Percentiles rank a stretch among this genome's conserved stretches.
Conservation (phyloP, 1,284 basidiomycete genomes). For the Waitea zeae region DNA sequence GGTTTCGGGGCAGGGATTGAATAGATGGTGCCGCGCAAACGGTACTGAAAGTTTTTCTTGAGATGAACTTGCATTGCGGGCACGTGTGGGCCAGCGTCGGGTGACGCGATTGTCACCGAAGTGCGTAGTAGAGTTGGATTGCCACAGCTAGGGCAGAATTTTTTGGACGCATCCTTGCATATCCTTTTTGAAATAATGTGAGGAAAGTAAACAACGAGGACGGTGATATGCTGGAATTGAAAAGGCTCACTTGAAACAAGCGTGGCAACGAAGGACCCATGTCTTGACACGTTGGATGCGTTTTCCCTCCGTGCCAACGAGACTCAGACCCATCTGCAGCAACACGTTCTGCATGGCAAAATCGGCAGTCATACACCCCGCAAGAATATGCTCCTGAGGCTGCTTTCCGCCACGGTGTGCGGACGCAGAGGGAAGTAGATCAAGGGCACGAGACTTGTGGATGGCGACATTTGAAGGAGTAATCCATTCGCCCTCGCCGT, state of each 20-base stretch:
- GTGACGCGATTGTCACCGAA: constrained; percentile 72
- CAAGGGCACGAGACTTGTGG: constrained; percentile 81
- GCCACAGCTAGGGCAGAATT: constrained; percentile 97
- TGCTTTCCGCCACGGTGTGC: constrained; percentile 13
- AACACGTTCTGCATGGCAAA: constrained; percentile 99
- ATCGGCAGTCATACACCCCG: constrained; percentile 94
- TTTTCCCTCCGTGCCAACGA: constrained; percentile 88
- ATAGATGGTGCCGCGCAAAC: constrained; percentile 82
- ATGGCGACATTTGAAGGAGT: constrained; percentile 77
- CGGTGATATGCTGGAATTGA: neutral
- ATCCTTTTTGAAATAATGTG: constrained; percentile 39
- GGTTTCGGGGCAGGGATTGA: constrained; percentile 86
- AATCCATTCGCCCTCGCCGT: constrained; percentile 93
- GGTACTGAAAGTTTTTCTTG: constrained; percentile 91
- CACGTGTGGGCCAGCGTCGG: constrained; percentile 34
- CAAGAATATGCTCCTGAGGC: constrained; percentile 28
- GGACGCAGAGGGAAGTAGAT: constrained; percentile 44
- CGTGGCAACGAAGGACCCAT: constrained; percentile 95
- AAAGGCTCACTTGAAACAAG: constrained; percentile 89
- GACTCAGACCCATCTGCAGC: constrained; percentile 84
- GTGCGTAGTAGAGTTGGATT: constrained; percentile 84
- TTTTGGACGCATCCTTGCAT: constrained; percentile 89
- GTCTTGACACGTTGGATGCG: constrained; percentile 85
- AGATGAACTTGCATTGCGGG: constrained; percentile 75
- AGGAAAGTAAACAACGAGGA: constrained; percentile 3